A percentile compares a stretch with the other conserved stretches of the same genome.
Conservation (phyloP, 1,284 basidiomycete genomes). For the Hortiboletus rubellus region DNA sequence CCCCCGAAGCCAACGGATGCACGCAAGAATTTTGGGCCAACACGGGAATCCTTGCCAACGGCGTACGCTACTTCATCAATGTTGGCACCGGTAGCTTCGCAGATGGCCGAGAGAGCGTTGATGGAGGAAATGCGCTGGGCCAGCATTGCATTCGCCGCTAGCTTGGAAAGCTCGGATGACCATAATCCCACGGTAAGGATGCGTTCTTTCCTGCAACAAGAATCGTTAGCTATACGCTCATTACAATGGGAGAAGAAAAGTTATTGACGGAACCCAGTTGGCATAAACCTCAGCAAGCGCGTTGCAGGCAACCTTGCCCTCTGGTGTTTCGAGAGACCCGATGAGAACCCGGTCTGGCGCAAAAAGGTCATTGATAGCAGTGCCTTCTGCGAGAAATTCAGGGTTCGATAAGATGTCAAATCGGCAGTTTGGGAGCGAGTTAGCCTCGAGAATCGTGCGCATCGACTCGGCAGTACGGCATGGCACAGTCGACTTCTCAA, state of each 20-base stretch:
- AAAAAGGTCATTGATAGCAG: constrained; percentile 89
- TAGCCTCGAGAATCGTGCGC: constrained; percentile 98
- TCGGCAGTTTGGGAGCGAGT: constrained; percentile 86
- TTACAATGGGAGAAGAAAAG: background rate
- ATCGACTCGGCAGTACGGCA: constrained; percentile 98
- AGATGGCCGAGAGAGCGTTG: constrained; percentile 98
- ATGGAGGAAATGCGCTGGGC: constrained; percentile 98
- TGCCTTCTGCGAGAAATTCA: constrained; percentile 98
- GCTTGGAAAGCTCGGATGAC: constrained; percentile 98
- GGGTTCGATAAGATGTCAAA: constrained; percentile 99
- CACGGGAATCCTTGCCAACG: constrained; percentile 89
- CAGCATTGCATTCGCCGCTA: constrained; percentile 98
- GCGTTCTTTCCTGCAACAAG: constrained; percentile 54
- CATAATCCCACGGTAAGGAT: constrained; percentile 96
- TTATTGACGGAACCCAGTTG: constrained; percentile 90
- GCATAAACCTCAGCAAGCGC: constrained; percentile 83
- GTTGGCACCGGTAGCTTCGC: constrained; percentile 99
- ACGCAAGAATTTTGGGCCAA: constrained; percentile 96
- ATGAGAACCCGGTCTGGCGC: constrained; percentile 95
- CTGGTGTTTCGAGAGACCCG: constrained; percentile 87
- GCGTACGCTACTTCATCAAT: constrained; percentile 97
- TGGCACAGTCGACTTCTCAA: constrained; percentile 99
- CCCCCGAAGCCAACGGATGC: constrained; percentile 97
- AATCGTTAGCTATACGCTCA: constrained; percentile 7
- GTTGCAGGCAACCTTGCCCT: constrained; percentile 81